Conservation (phyloP, 2,329 filamentous ascomycete genomes). For the Hawksworthiomyces lignivorus region DNA sequence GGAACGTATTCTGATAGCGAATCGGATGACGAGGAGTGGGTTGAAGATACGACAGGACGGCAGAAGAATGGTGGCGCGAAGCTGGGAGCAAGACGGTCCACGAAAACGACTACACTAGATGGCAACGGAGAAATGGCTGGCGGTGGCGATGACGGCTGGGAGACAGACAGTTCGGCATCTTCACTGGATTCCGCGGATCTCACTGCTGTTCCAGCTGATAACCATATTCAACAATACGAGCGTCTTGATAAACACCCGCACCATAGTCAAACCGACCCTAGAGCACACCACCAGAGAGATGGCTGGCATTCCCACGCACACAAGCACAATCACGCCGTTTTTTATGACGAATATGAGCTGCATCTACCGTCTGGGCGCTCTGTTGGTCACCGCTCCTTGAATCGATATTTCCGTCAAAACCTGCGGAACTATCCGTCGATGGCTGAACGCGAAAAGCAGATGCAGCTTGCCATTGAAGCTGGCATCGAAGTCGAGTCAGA, state of each 20-base stretch:
- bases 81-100: constrained; percentile 53
- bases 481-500: constrained; percentile 7
- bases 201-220: constrained; percentile 68
- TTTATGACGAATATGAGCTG: constrained; percentile 88
- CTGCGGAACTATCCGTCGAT: constrained; percentile 73
- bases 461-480: constrained; percentile 13
- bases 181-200: constrained; percentile 82
- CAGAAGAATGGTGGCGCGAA: constrained; percentile 49
- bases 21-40: constrained; percentile 46
- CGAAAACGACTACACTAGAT: constrained; percentile 36
- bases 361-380: constrained; percentile 85
- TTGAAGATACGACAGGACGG: constrained; percentile 44
- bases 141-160: constrained; percentile 75
- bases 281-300: constrained; percentile 65
- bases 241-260: constrained; percentile 66
- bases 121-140: constrained; percentile 31
- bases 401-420: constrained; percentile 89
- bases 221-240: constrained; percentile 62
- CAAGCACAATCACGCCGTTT: constrained; percentile 66
- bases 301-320: constrained; percentile 80
- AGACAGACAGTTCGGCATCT: constrained; percentile 87
- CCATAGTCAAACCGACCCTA: constrained; percentile 63
- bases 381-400: constrained; percentile 81
- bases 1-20: constrained; percentile 86
- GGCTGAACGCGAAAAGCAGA: constrained; percentile 45